These are phyloP conservation scores for Pichia sp. DNA, from an alignment of 1,139 yeast genomes.

Conservation along the genomic window DNA sequence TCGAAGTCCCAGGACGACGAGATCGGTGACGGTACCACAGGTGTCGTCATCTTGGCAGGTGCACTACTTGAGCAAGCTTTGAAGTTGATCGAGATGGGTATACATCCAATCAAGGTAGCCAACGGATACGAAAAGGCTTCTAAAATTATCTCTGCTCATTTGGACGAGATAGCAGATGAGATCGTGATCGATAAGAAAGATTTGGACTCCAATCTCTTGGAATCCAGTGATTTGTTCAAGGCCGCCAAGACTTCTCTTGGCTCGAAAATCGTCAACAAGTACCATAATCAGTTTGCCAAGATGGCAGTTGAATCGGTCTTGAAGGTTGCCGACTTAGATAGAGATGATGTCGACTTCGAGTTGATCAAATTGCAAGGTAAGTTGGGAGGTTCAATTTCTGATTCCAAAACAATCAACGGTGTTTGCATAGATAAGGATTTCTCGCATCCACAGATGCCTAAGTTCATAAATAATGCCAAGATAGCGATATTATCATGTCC, in stretches of 20 bases:
- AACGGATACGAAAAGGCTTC: slow-evolving; percentile 98
- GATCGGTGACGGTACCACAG: slow-evolving; percentile 99
- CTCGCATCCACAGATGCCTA: slow-evolving; percentile 98
- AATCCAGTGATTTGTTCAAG: slow-evolving; percentile 58
- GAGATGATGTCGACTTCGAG: slow-evolving; percentile 95
- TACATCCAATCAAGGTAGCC: slow-evolving; percentile 94
- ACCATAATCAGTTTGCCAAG: slow-evolving; percentile 88
- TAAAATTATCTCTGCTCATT: slow-evolving; percentile 73
- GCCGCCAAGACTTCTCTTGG: slow-evolving; percentile 96
- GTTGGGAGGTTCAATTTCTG: slow-evolving; percentile 90
- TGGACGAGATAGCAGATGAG: slow-evolving; percentile 69
- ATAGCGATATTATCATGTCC: slow-evolving; percentile 96
- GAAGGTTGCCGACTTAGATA: slow-evolving; percentile 84
- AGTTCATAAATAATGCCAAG: slow-evolving; percentile 70
- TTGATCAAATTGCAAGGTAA: slow-evolving; percentile 92
- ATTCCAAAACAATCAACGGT: slow-evolving; percentile 80
- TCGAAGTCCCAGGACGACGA: slow-evolving; percentile 97
- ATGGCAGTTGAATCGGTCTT: slow-evolving; percentile 97
- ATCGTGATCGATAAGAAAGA: slow-evolving; percentile 40
- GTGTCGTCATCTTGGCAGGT: slow-evolving; percentile 94
- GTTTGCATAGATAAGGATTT: slow-evolving; percentile 93
- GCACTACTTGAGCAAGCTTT: slow-evolving; percentile 91
- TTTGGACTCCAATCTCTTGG: slow-evolving; percentile 43
- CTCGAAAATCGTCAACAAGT: slow-evolving; percentile 89
- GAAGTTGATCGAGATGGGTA: slow-evolving; percentile 92